Conservation (phyloP, 257 asterid species). For the Solanum dulcamara region DNA sequence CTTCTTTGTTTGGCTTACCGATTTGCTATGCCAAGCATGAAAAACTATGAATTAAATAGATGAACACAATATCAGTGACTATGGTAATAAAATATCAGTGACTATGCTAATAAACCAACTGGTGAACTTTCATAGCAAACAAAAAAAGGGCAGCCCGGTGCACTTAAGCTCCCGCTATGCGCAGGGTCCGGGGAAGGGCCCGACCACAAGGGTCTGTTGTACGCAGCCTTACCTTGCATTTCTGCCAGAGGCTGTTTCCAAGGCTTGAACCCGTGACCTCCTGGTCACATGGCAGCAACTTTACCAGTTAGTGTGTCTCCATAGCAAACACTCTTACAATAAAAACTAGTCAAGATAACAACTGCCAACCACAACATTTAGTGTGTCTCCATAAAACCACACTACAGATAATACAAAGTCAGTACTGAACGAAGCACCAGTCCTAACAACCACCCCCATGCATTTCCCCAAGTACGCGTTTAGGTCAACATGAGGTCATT, state of each 20-base stretch:
- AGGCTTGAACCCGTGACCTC: too few species aligned
- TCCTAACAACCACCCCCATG: constrained; percentile 24
- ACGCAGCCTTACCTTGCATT: too few species aligned
- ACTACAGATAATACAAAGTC: not conserved
- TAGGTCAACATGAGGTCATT: constrained; percentile 66
- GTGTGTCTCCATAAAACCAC: not conserved
- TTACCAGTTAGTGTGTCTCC: too few species aligned
- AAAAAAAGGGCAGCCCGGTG: too few species aligned
- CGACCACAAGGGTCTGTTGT: too few species aligned
- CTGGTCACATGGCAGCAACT: too few species aligned
- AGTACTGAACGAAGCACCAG: constrained; percentile 7
- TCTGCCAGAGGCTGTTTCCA: too few species aligned
- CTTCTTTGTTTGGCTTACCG: not conserved
- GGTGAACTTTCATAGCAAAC: not conserved
- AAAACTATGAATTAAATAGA: not conserved
- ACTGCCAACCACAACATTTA: not conserved
- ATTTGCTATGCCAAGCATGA: not conserved
- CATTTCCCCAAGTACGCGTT: not conserved
- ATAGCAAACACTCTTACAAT: not conserved
- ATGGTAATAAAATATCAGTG: not conserved
- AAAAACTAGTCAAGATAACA: not conserved
- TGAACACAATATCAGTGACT: not conserved
- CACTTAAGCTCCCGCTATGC: too few species aligned
- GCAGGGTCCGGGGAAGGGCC: too few species aligned
- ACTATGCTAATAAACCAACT: not conserved